Conservation (phyloP, 1,284 basidiomycete species). For the Fomitopsis betulina region DNA sequence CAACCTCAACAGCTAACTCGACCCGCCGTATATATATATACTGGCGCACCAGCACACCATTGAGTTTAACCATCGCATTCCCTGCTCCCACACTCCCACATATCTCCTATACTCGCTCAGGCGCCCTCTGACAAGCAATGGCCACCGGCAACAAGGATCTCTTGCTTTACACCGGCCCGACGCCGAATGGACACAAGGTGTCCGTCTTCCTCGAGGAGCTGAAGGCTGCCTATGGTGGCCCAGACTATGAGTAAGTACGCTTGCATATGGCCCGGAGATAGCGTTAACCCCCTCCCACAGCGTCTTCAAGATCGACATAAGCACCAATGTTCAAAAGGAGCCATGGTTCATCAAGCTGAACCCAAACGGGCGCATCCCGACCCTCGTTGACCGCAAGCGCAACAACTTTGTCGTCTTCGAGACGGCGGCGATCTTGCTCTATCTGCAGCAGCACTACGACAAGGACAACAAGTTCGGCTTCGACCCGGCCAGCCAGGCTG, state of each 20-base stretch:
- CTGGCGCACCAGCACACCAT: neutral
- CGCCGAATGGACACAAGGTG: conserved; percentile 64
- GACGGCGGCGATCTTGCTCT: conserved; percentile 49
- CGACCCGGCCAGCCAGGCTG: conserved; percentile 30
- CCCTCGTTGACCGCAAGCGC: conserved; percentile 37
- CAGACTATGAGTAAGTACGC: conserved; percentile 24
- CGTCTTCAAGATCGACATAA: conserved; percentile 30
- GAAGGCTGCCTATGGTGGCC: conserved; percentile 23
- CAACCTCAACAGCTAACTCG: neutral
- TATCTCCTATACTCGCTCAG: neutral
- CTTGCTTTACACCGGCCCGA: conserved; percentile 57
- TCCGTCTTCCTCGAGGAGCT: conserved; percentile 29
- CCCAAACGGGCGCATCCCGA: conserved; percentile 60
- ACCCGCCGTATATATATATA: neutral
- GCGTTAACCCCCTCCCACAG: conserved; percentile 27
- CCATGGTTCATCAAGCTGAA: conserved; percentile 54
- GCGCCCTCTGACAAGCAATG: conserved; percentile 6
- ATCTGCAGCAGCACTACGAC: conserved; percentile 47
- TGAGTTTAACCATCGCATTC: neutral
- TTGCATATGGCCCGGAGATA: neutral
- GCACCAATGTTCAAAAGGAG: conserved; percentile 47
- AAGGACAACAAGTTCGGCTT: conserved; percentile 47
- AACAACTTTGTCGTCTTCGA: conserved; percentile 50
- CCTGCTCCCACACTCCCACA: neutral
- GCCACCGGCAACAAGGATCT: conserved; percentile 37